Evolutionary conservation across 225 moss, liverwort and hornwort species (phyloP).

Genomic region (Antitrichia curtipendula): DNA sequence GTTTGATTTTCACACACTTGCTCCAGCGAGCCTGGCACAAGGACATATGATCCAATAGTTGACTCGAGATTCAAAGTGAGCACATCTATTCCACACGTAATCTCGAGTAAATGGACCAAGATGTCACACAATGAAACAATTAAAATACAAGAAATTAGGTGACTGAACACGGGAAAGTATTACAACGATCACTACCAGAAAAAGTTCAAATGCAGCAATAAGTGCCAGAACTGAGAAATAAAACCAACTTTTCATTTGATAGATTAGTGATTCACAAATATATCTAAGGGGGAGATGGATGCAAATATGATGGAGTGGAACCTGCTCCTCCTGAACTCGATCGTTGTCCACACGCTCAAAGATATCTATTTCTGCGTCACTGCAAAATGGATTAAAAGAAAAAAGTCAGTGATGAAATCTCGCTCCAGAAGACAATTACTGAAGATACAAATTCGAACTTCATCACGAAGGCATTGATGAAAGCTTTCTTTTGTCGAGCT

Average conservation of each 20-base stretch:
- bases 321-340: conserved; percentile 78
- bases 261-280: background rate
- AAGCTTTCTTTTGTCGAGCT: background rate
- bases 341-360: conserved; percentile 83
- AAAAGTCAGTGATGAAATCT: background rate
- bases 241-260: background rate
- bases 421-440: background rate
- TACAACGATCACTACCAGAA: background rate
- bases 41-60: background rate
- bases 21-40: conserved; percentile 60
- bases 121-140: background rate
- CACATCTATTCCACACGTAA: background rate
- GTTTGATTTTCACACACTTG: conserved; percentile 57
- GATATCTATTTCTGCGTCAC: conserved; percentile 88
- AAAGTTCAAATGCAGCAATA: background rate
- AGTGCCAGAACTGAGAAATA: background rate
- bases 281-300: background rate
- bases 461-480: background rate
- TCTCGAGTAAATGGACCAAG: background rate
- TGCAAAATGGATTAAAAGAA: background rate
- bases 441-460: background rate
- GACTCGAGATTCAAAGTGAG: background rate
- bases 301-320: background rate
- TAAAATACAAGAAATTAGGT: background rate
- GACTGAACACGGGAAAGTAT: background rate